Evolutionary conservation across 2,329 filamentous ascomycete species (phyloP), one percentile per base, ranked within the genome.

Genomic region (Elsinoe ampelina): DNA sequence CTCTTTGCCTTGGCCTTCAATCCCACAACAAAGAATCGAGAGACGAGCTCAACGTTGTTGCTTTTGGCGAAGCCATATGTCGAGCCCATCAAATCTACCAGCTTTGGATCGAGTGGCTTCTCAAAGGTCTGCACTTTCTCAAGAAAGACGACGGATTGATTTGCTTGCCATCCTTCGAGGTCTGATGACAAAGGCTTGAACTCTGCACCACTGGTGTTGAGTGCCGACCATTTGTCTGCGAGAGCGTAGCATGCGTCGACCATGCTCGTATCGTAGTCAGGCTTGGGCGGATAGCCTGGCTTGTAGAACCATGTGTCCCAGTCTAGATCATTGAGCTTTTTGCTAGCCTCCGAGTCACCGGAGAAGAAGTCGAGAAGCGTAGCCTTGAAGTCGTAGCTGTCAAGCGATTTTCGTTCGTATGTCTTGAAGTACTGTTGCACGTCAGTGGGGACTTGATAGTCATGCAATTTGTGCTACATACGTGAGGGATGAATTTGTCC

Each of bases 301-400:
- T 78, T 79, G 73, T 93, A 95, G 75, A 95, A 95, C 72, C 87
- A 88, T 35, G 78, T 81, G 59, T 97, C 84, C 93, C 93, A 98
- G 70, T 96, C 87, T 50, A 98, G 83, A 6, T 79, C 75, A 3
- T 81, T 77, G 34, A 93, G 77, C 64, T 86, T 85, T 62, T 83
- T 77, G 2, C 73, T 73, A 3, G 79, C 76, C 26, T 80, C 78
- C 1, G 79, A 73, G 65, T 95, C 87, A 2, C 73, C 73, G 58
- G 80, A 75, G 71, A 96, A 97, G 77, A 95, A 97, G 61, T 87
- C 81, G 35, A 95, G 70, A 54, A 96, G 84, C 0, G 89, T 95
- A 51, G 85, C 77, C 70, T 92, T 95, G 80, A 98, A 98, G 66
- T 97, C 89, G 65, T 87, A 95, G 1, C 89, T 95, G 72, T 96